Percentiles rank a stretch among this genome's conserved stretches.
Conservation (phyloP, 352 stramenopile species). For the Phytophthora fragariae region DNA sequence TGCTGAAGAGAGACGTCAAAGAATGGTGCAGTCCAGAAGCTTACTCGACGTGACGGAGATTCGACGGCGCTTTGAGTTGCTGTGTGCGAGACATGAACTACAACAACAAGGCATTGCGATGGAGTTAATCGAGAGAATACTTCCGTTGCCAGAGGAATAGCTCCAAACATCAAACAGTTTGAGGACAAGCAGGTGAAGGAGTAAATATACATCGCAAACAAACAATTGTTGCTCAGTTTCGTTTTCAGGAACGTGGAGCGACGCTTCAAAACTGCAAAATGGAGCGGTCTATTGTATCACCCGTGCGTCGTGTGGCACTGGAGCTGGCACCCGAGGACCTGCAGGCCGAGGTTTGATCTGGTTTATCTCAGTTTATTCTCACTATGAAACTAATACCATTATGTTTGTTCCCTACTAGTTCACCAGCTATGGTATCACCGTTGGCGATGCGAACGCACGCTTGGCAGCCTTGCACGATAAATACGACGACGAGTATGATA, state of each 20-base stretch:
- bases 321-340: conserved; percentile 66
- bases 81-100: conserved; percentile 11
- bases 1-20: neutral
- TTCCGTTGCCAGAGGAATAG: conserved; percentile 12
- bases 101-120: conserved; percentile 12
- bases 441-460: conserved; percentile 51
- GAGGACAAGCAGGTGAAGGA: no score
- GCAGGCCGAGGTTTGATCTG: conserved; percentile 56
- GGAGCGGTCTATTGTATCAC: conserved; percentile 32
- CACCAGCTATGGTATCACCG: conserved; percentile 55
- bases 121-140: conserved; percentile 17
- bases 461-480: conserved; percentile 57
- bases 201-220: no score
- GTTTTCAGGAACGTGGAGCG: conserved; percentile 22
- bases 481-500: conserved; percentile 74
- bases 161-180: neutral
- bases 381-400: neutral
- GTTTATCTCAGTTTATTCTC: neutral
- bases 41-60: conserved; percentile 17
- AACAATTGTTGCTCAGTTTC: conserved; percentile 16
- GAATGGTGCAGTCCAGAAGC: neutral
- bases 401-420: conserved; percentile 39
- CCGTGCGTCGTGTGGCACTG: conserved; percentile 50
- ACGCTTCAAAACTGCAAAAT: conserved; percentile 19
- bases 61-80: conserved; percentile 16